These are phyloP conservation scores for Neofusicoccum laricinum DNA, from an alignment of 2,329 filamentous ascomycete species.

Conservation along the genomic window DNA sequence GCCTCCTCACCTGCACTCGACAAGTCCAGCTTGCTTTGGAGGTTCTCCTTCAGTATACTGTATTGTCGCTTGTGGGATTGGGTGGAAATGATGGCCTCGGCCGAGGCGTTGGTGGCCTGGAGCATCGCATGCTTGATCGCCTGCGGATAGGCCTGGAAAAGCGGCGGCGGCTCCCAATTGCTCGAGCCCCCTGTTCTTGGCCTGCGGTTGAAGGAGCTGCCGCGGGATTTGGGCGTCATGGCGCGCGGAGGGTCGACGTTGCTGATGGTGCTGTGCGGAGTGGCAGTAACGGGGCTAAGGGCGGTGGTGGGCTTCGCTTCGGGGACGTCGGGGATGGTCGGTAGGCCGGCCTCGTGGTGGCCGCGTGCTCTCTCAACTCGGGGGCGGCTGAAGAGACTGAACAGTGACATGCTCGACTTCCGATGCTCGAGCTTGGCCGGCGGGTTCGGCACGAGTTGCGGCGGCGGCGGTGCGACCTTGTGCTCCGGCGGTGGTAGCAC, in stretches of 20 bases:
- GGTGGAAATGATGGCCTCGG: conserved; percentile 66
- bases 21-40: conserved; percentile 28
- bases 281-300: conserved; percentile 11
- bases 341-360: conserved; percentile 42
- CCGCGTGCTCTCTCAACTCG: conserved; percentile 49
- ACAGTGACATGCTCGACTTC: conserved; percentile 47
- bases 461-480: conserved; percentile 4
- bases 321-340: conserved; percentile 30
- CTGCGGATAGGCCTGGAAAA: conserved; percentile 86
- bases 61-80: conserved; percentile 52
- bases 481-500: conserved; percentile 22
- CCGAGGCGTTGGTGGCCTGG: conserved; percentile 63
- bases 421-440: conserved; percentile 29
- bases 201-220: not conserved
- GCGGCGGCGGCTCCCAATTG: conserved; percentile 57
- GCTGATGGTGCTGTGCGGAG: not conserved
- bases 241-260: not conserved
- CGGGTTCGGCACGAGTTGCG: not conserved
- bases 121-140: conserved; percentile 72
- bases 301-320: conserved; percentile 14
- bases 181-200: conserved; percentile 26
- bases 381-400: conserved; percentile 49
- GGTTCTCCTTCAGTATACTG: conserved; percentile 37
- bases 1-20: conserved; percentile 25
- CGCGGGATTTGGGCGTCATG: conserved; percentile 3